Conservation (phyloP, 139 green algal species). For the Gonium pectorale region DNA sequence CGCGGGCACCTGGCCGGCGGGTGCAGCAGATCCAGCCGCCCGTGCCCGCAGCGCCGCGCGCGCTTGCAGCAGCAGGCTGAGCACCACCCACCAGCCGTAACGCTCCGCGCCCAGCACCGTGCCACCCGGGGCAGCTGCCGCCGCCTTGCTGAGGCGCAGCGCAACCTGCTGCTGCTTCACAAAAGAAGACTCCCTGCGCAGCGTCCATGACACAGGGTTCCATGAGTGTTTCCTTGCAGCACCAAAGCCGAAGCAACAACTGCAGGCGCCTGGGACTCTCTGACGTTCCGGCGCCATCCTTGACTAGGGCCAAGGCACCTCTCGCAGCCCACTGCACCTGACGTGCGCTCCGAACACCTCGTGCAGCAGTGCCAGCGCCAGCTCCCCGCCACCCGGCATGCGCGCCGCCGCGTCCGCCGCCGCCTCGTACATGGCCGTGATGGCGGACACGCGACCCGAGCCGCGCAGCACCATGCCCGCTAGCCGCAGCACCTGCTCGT, state of each 20-base stretch:
- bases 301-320: too few relatives aligned
- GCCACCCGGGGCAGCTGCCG: not conserved
- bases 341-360: slow-evolving; percentile 73
- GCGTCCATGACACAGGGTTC: not conserved
- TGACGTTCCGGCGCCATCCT: too few relatives aligned
- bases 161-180: slow-evolving; percentile 85
- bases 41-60: slow-evolving; percentile 3
- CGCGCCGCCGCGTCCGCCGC: slow-evolving; percentile 55
- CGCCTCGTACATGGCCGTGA: slow-evolving; percentile 69
- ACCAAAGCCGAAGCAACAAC: too few relatives aligned
- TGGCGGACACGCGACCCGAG: slow-evolving; percentile 36
- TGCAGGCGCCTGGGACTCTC: too few relatives aligned
- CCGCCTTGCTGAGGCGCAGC: slow-evolving; percentile 73
- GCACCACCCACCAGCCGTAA: slow-evolving; percentile 81
- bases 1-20: slow-evolving; percentile 18
- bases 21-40: not conserved
- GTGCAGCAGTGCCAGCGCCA: slow-evolving; percentile 40
- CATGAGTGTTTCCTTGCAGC: too few relatives aligned
- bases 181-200: slow-evolving; percentile 67
- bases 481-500: slow-evolving; percentile 59
- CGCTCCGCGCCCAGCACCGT: slow-evolving; percentile 7
- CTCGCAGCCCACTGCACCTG: slow-evolving; percentile 49
- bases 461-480: slow-evolving; percentile 25
- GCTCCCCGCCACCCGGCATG: slow-evolving; percentile 54
- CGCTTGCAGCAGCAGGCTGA: slow-evolving; percentile 50